A percentile compares a stretch with the other conserved stretches of the same genome.
Conservation (phyloP, 2,329 filamentous ascomycete species). For the Penicillium occitanis region DNA sequence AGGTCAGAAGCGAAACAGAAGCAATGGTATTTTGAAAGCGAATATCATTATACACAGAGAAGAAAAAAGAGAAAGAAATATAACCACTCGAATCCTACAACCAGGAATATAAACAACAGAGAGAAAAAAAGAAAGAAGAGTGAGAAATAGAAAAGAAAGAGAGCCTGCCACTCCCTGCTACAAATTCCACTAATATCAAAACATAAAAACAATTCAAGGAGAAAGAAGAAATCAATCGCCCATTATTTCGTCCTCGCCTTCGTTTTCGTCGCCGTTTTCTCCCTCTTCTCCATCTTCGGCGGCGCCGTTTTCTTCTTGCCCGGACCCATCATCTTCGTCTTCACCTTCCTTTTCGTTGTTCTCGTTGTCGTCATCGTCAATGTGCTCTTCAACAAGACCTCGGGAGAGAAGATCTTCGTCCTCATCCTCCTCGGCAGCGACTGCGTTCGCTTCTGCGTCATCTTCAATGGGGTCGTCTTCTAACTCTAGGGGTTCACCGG, state of each 20-base stretch:
- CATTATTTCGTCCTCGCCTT: constrained; percentile 43
- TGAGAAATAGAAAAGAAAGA: not conserved
- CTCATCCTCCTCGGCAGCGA: constrained; percentile 41
- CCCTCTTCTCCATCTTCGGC: constrained; percentile 28
- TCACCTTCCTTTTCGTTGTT: constrained; percentile 41
- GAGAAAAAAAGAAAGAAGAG: not conserved
- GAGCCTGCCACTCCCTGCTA: constrained; percentile 3
- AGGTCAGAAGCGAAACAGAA: not conserved
- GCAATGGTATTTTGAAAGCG: constrained; percentile 6
- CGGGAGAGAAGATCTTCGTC: constrained; percentile 41
- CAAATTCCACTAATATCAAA: constrained; percentile 10
- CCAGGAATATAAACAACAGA: constrained; percentile 17
- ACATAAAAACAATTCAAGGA: constrained; percentile 1
- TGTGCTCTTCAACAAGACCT: constrained; percentile 36
- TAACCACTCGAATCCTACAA: constrained; percentile 10
- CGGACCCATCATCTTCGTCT: constrained; percentile 30
- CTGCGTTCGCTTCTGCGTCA: constrained; percentile 32
- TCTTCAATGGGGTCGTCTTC: constrained; percentile 44
- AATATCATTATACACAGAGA: constrained; percentile 14
- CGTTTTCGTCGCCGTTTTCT: constrained; percentile 9
- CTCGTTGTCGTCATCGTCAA: constrained; percentile 28
- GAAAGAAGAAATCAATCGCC: constrained; percentile 34
- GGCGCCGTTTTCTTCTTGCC: constrained; percentile 19
- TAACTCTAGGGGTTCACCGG: constrained; percentile 46
- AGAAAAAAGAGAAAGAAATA: not conserved